These are phyloP conservation scores for Clitoria ternatea DNA, from an alignment of 306 rosid genomes.

Conservation along the genomic window DNA sequence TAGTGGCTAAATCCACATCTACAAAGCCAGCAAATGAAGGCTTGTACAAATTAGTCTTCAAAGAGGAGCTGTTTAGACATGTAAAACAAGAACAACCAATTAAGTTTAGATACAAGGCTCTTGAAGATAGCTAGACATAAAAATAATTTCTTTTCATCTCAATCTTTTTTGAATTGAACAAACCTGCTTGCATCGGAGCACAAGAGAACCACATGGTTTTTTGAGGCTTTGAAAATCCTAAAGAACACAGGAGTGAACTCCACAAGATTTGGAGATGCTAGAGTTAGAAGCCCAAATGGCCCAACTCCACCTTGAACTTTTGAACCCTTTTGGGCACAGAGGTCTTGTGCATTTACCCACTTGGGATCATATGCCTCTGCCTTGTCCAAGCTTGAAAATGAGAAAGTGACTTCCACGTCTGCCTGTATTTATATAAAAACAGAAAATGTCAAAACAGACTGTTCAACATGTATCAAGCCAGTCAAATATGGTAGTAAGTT, in stretches of 20 bases:
- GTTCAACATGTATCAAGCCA: too few relatives aligned
- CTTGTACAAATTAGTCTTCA: conserved; percentile 35
- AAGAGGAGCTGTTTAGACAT: conserved; percentile 49
- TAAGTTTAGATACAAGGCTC: neutral
- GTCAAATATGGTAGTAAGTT: too few relatives aligned
- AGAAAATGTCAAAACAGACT: too few relatives aligned
- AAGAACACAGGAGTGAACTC: conserved; percentile 92
- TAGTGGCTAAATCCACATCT: conserved; percentile 44
- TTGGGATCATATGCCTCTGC: conserved; percentile 70
- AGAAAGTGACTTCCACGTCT: conserved; percentile 74
- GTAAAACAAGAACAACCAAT: neutral
- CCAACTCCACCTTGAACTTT: conserved; percentile 64
- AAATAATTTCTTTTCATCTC: neutral
- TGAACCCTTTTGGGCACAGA: conserved; percentile 58
- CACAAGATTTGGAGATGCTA: conserved; percentile 57
- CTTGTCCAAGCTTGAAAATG: conserved; percentile 57
- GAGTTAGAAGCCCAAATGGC: conserved; percentile 83
- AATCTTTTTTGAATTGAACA: neutral
- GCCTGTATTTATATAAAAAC: conserved; percentile 38
- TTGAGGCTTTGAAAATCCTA: conserved; percentile 58
- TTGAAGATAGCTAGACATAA: neutral
- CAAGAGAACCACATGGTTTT: conserved; percentile 59
- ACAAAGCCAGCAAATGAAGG: conserved; percentile 92
- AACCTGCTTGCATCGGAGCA: conserved; percentile 88
- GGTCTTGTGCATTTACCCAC: conserved; percentile 61